Evolutionary conservation across 768 basidiomycete genomes (phyloP).

Genomic region (Boletellus ananas): DNA sequence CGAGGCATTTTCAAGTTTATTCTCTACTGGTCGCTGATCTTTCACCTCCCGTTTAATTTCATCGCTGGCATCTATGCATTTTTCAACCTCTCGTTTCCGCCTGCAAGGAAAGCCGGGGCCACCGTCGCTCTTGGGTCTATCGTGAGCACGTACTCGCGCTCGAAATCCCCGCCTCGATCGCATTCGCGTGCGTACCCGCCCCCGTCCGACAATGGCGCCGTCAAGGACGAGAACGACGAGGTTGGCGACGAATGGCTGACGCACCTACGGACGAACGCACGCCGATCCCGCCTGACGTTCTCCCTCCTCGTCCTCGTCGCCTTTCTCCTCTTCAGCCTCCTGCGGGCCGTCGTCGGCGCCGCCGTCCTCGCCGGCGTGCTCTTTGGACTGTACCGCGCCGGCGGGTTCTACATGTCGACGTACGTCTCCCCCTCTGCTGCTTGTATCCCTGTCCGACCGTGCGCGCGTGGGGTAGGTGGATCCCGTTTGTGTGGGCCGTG

Average conservation of each 20-base stretch:
- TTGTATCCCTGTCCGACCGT: too few relatives aligned
- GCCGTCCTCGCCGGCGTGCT: constrained; percentile 38
- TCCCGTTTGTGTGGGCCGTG: constrained; percentile 41
- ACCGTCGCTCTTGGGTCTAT: constrained; percentile 3
- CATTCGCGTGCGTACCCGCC: not conserved
- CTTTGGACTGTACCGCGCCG: constrained; percentile 36
- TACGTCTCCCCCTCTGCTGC: constrained; percentile 12
- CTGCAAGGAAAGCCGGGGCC: constrained; percentile 16
- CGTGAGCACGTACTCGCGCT: not conserved
- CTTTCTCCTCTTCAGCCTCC: constrained; percentile 33
- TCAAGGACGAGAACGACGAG: too few relatives aligned
- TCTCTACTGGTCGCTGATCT: constrained; percentile 46
- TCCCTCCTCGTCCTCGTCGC: constrained; percentile 38
- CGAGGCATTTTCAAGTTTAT: constrained; percentile 45
- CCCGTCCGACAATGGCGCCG: too few relatives aligned
- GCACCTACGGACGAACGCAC: constrained; percentile 28
- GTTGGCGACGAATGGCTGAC: constrained; percentile 7
- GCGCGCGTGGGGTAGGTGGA: constrained; percentile 30
- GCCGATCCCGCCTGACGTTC: constrained; percentile 37
- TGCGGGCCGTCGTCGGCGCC: constrained; percentile 37
- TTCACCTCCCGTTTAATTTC: constrained; percentile 41
- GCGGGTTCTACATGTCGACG: constrained; percentile 40
- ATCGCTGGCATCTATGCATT: constrained; percentile 41
- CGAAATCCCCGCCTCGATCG: not conserved
- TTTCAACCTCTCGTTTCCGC: constrained; percentile 39